A percentile compares a stretch with the other conserved stretches of the same genome.
Conservation (phyloP, 2,329 filamentous ascomycete genomes). For the Colletotrichum nymphaeae region DNA sequence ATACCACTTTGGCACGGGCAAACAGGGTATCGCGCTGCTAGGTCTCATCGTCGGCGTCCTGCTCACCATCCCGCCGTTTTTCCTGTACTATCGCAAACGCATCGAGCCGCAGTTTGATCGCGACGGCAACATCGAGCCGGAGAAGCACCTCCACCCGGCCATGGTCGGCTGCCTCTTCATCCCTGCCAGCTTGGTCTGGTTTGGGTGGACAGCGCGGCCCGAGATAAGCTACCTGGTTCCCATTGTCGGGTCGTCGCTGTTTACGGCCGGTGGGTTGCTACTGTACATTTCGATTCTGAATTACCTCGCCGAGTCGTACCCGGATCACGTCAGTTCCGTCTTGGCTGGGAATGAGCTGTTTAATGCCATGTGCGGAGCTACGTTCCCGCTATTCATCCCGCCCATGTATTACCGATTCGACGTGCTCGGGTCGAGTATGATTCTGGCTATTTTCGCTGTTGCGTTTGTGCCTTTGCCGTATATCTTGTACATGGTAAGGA, state of each 20-base stretch:
- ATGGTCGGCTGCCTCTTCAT: constrained; percentile 20
- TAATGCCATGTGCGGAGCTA: constrained; percentile 21
- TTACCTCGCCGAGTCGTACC: constrained; percentile 26
- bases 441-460: constrained; percentile 20
- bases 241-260: constrained; percentile 19
- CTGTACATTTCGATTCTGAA: constrained; percentile 24
- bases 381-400: constrained; percentile 25
- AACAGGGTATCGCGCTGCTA: background rate
- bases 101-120: constrained; percentile 21
- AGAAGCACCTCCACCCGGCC: constrained; percentile 10
- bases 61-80: constrained; percentile 13
- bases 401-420: background rate
- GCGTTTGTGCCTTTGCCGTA: constrained; percentile 23
- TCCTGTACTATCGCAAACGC: constrained; percentile 20
- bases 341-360: constrained; percentile 27
- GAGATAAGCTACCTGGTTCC: constrained; percentile 9
- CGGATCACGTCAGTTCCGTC: constrained; percentile 16
- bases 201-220: constrained; percentile 22
- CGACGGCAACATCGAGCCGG: constrained; percentile 16
- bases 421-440: constrained; percentile 20
- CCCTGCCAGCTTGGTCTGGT: constrained; percentile 26
- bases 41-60: constrained; percentile 28
- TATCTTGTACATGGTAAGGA: constrained; percentile 35
- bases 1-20: constrained; percentile 35
- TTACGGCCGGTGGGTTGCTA: constrained; percentile 12